phyloP scores from a whole-genome alignment of 202 grass and related monocot genomes.

The Digitaria exilis region DNA sequence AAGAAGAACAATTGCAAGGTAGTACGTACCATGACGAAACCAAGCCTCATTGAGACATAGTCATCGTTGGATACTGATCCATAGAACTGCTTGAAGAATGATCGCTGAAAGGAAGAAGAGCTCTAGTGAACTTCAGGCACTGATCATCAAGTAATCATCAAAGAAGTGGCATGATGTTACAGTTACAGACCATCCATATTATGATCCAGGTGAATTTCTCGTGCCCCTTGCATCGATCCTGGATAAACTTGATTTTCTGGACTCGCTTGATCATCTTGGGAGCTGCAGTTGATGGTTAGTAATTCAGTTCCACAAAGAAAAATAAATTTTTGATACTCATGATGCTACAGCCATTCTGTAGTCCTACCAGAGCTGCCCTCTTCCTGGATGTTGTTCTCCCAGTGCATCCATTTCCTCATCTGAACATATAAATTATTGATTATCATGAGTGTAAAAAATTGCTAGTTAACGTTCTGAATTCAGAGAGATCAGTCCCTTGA shows the following conservation, averaged over 20 bases:
- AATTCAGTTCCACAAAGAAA: neutral
- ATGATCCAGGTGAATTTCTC: slow-evolving; percentile 31
- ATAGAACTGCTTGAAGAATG: slow-evolving; percentile 91
- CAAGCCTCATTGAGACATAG: slow-evolving; percentile 73
- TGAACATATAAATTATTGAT: slow-evolving; percentile 20
- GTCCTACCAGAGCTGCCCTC: slow-evolving; percentile 40
- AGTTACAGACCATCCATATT: slow-evolving; percentile 57
- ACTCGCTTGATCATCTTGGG: slow-evolving; percentile 45
- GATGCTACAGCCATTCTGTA: neutral
- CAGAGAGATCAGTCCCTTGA: neutral
- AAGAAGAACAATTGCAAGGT: neutral
- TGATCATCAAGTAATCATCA: neutral
- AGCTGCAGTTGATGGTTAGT: slow-evolving; percentile 34
- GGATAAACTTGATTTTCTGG: slow-evolving; percentile 58
- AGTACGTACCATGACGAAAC: slow-evolving; percentile 72
- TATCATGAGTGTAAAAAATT: no score
- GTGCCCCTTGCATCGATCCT: slow-evolving; percentile 53
- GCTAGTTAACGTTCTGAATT: neutral
- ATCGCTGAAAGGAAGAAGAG: slow-evolving; percentile 52
- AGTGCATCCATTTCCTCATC: slow-evolving; percentile 73
- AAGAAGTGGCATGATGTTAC: neutral
- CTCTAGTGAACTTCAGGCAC: slow-evolving; percentile 2
- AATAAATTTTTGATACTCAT: neutral
- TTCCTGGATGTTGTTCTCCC: slow-evolving; percentile 70
- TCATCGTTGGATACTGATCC: slow-evolving; percentile 75